Base-by-base conservation (phyloP, 768 basidiomycete species). In the Boletus huronensis region DNA sequence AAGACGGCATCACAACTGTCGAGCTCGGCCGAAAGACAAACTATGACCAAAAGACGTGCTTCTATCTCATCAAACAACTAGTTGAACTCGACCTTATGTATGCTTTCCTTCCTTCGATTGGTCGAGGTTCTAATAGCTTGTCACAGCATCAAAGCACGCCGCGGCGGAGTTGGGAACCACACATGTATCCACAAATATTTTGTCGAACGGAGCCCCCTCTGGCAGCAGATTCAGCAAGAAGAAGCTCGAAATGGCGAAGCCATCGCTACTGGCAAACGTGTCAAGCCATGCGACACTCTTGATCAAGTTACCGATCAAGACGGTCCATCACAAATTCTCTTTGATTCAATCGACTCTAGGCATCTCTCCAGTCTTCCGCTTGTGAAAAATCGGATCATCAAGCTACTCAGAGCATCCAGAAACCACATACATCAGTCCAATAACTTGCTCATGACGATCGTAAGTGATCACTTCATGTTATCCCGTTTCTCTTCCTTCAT, bases 21-120 rank as follows among this genome's bases (percentile, higher is more conserved):
- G 81, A 88, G 31, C 77, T 96, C 14, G 88, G 89, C 25, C 82
- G 83, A 60, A 77, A 82, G 63, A 86, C 92, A 10, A 82, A 82
- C 46, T 93, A 95, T 63, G 92, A 93, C 65, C 90, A 90, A 66
- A 94, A 93, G 70, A 88, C 89, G 2, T 90, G 90, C 58, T 91
- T 90, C 67, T 94, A 95, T 70, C 81, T 93, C 54, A 82, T 92
- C 53, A 82, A 84, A 59, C 84, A 90, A 60, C 75, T 95, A 17
- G 77, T 85, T 3, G 83, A 86, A 48, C 75, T 95, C 50, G 83
- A 81, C 63, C 75, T 90, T 38, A 81, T 93, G 88, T 89, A 77
- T 50, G 85, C 60, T 17, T 28, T 36, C 43, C 25, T 49, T 53
- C 42, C 13, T 38, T 34, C 32, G 0, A 16, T 32, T n/a, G 13